Conservation (phyloP, 768 basidiomycete genomes). For the Suillus lakei region DNA sequence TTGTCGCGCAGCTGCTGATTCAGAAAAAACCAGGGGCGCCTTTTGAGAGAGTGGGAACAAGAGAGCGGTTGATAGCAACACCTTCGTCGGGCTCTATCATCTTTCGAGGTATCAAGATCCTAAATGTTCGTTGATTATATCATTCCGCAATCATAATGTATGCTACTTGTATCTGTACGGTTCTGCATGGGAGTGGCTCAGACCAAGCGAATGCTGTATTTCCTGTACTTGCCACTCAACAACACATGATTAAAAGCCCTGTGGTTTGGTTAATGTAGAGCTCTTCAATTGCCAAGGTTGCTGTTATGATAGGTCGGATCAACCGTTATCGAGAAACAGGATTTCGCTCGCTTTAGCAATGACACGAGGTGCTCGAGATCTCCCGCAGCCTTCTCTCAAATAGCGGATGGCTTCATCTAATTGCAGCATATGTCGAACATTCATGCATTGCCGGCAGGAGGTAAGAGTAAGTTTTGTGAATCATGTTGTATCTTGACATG, state of each 20-base stretch:
- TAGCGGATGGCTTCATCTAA: slow-evolving; percentile 86
- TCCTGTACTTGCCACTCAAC: neutral
- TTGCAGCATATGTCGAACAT: slow-evolving; percentile 62
- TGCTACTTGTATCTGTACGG: neutral
- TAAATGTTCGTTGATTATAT: neutral
- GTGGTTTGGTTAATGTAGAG: neutral
- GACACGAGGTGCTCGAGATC: slow-evolving; percentile 17
- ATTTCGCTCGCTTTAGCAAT: slow-evolving; percentile 27
- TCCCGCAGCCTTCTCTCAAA: slow-evolving; percentile 61
- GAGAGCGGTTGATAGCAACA: neutral
- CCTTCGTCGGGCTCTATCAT: neutral
- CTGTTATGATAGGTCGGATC: slow-evolving; percentile 18
- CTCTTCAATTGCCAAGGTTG: neutral
- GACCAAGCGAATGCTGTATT: neutral
- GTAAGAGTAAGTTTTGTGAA: slow-evolving; percentile 36
- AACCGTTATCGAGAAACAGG: slow-evolving; percentile 33
- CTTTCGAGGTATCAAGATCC: neutral
- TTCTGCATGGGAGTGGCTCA: too few relatives aligned
- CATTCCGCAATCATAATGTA: neutral
- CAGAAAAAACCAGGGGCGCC: neutral
- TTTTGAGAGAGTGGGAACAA: neutral
- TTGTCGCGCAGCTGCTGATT: slow-evolving; percentile 29
- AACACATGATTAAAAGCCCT: neutral
- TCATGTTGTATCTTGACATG: slow-evolving; percentile 39
- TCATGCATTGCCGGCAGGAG: slow-evolving; percentile 45